Base-by-base conservation (phyloP, 441 rosid species). In the Corymbia citriodora region DNA sequence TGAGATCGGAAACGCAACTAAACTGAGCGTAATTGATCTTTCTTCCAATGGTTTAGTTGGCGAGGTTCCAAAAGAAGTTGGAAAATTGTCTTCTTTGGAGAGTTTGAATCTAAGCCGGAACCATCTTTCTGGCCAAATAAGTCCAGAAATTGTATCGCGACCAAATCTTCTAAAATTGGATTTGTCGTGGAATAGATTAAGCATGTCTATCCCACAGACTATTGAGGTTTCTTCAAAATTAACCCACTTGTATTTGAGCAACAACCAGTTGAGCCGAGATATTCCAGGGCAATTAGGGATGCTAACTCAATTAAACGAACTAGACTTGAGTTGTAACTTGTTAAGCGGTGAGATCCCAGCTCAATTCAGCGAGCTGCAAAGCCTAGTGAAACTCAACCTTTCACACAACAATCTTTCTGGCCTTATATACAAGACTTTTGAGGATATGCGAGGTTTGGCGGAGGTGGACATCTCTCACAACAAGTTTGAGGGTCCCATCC, bases 81-180 rank as follows among this genome's bases (percentile, higher is more conserved):
- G 74, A 65, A 63, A n/a, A n/a, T 65, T 65, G 19, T 14, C 40
- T n/a, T 65, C 36, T 65, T 65, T 65, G 74, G 10, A 16, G 23
- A 68, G 31, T 68, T 68, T 68, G 79, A 31, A 68, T 68, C 7
- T 70, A 70, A 70, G 81, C 0, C 2, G 7, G 13, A 70, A 70
- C 25, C 13, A 1, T 0, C 25, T 70, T 33, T 70, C 8, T 70
- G 8, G 25, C 2, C 7, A 0, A 4, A 70, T 70, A 70, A 17
- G 48, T 70, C 48, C 13, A 10, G 2, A 9, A 3, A 70, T 70
- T 70, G 25, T 15, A 36, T 70, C 1, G 25, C 45, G 9, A 70
- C 13, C 25, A 17, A 1, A 23, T 9, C 81, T 70, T 9, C 13
- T 2, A 70, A 70, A 8, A 70, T 70, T 70, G 81, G 81, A 70